Base-by-base conservation (phyloP, 2,329 filamentous ascomycete species). In the Fusarium pseudoanthophilum region DNA sequence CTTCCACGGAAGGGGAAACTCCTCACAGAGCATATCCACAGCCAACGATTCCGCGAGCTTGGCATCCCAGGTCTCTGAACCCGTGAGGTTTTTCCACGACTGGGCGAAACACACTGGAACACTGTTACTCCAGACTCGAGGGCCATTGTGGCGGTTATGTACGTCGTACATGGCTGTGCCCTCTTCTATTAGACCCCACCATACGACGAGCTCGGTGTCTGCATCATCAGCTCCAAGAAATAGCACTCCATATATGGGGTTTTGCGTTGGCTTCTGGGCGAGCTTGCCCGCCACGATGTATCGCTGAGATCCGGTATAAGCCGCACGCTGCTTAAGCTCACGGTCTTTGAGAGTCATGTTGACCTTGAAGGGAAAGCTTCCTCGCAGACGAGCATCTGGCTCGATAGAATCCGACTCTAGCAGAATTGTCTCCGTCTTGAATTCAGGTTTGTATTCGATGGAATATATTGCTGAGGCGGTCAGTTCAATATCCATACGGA, bases 181-280 rank as follows among this genome's bases (percentile, higher is more conserved):
- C 49, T 75, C 58, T 66, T 78, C 75, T 59, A 78, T 74, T n/a
- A 78, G 64, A 14, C 76, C 76, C 76, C 76, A 78, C 76, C 76
- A 78, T 20, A 78, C 58, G n/a, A 78, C 72, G 45, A 78, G 69
- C 64, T 78, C 76, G 11, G 72, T 70, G 9, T 75, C 76, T 6
- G 63, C 67, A 39, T 73, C 71, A 21, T 75, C 76, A 14, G 74
- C 74, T 46, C 73, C 75, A 10, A 78, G 61, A 49, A 78, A 78
- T 24, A 75, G 45, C 32, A 76, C 76, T 18, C 76, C 76, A 43
- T 78, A 77, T 26, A 77, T 77, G 37, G 75, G 75, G 26, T 77
- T 77, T 55, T 77, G 75, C 7, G 71, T 74, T 39, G 75, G 75
- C 30, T 72, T 65, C 30, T 67, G 72, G 24, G 74, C 66, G 3